Conservation (phyloP, 306 rosid species). For the Prinsepia uniflora region DNA sequence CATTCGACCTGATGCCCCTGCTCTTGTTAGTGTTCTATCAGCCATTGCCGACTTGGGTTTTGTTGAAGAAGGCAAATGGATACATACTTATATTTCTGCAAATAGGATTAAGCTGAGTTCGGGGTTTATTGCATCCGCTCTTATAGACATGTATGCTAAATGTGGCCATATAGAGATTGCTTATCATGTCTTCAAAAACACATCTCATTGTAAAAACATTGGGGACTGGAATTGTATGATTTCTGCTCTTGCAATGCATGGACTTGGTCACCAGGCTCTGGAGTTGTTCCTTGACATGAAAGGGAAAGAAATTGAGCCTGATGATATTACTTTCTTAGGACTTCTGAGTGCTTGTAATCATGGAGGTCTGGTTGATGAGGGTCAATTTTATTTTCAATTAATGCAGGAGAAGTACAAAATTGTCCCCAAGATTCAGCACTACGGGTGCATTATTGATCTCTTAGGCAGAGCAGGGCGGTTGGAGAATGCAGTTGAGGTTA, state of each 20-base stretch:
- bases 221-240: slow-evolving; percentile 56
- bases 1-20: slow-evolving; percentile 42
- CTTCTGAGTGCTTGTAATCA: slow-evolving; percentile 57
- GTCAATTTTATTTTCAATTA: slow-evolving; percentile 38
- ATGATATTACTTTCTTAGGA: slow-evolving; percentile 46
- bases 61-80: slow-evolving; percentile 56
- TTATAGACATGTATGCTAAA: slow-evolving; percentile 54
- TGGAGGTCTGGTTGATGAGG: slow-evolving; percentile 46
- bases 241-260: slow-evolving; percentile 40
- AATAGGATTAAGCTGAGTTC: slow-evolving; percentile 25
- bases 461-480: slow-evolving; percentile 41
- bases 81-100: slow-evolving; percentile 32
- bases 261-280: slow-evolving; percentile 44
- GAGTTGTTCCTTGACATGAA: slow-evolving; percentile 42
- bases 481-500: slow-evolving; percentile 36
- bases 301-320: slow-evolving; percentile 32
- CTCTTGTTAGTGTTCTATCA: slow-evolving; percentile 47
- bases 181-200: slow-evolving; percentile 32
- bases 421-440: slow-evolving; percentile 45
- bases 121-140: slow-evolving; percentile 44
- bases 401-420: slow-evolving; percentile 52
- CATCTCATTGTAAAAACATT: slow-evolving; percentile 30
- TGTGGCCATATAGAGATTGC: slow-evolving; percentile 55
- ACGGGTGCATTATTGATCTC: slow-evolving; percentile 50
- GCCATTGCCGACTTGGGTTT: slow-evolving; percentile 59